Base-by-base conservation (phyloP, 2,329 filamentous ascomycete species). In the Tolypocladium ophioglossoides region DNA sequence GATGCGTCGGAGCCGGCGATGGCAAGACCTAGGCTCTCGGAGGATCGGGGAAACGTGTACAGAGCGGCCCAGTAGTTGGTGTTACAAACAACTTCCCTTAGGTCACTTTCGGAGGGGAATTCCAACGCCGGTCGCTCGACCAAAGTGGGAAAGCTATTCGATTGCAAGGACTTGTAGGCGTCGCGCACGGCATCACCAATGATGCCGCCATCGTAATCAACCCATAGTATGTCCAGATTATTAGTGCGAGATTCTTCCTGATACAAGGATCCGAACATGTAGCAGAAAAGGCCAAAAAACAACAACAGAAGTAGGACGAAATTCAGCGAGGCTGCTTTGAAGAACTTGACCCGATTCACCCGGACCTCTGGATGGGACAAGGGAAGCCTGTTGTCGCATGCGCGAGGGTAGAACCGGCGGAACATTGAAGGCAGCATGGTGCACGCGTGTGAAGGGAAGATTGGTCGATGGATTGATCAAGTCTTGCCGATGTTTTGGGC, bases 291-390 rank as follows among this genome's bases (percentile, higher is more conserved):
- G 12, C 50, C 53, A 4, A 63, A 51, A 38, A 63, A 62, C 11
- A 63, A 40, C 9, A 63, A 20, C 16, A 58, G 84, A 85, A 61
- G 84, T 6, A 57, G 53, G 44, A 62, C 20, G 22, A 62, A 57
- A 38, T 62, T 62, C 10, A 54, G 41, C 16, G 52, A 40, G 1
- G 46, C 57, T 2, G 58, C 57, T 22, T 52, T 57, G 48, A 63
- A 56, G 37, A 60, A 61, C n/a, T 57, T 54, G 22, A 27, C 24
- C 9, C 56, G 53, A n/a, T 22, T 34, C 10, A 54, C 57, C 35
- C 41, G 50, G 4, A 56, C 20, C 18, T 48, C 50, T 16, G 57
- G 58, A 27, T 56, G 52, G n/a, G 52, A 52, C 4, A 53, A 18
- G 0, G 54, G 50, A 10, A 53, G 52, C 11, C 53, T 52, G 16